Percentiles rank a stretch among this genome's conserved stretches.
These are phyloP conservation scores for Metschnikowia cubensis DNA, from an alignment of 805 yeast species.

Conservation along the genomic window DNA sequence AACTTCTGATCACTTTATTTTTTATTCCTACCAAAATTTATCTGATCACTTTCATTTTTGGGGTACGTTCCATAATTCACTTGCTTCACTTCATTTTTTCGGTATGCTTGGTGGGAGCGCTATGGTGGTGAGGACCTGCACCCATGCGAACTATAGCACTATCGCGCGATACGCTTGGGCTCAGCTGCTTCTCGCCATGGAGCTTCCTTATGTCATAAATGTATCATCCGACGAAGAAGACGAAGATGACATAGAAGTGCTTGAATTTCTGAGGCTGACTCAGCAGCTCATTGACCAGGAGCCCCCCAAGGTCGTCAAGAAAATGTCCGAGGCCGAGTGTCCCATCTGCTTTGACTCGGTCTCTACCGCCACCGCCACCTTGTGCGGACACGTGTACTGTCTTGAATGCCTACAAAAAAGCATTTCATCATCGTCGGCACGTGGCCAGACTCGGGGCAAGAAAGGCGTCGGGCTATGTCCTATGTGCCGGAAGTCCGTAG, in stretches of 20 bases:
- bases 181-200: conserved; percentile 1
- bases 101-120: no score
- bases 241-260: conserved; percentile 29
- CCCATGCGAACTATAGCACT: not conserved
- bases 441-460: conserved; percentile 38
- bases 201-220: conserved; percentile 14
- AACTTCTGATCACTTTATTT: no score
- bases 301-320: conserved; percentile 25
- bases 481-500: conserved; percentile 36
- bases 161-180: not conserved
- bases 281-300: conserved; percentile 27
- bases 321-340: conserved; percentile 35
- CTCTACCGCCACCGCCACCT: conserved; percentile 36
- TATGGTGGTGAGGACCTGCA: not conserved
- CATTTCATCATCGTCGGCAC: conserved; percentile 36
- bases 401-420: conserved; percentile 41
- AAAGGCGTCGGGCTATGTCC: conserved; percentile 43
- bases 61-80: no score
- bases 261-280: conserved; percentile 37
- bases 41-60: no score
- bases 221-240: conserved; percentile 26
- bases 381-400: conserved; percentile 44
- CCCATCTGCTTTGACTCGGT: conserved; percentile 44
- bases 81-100: no score
- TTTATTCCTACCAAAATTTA: no score